Percentiles rank a stretch among this genome's conserved stretches.
These are phyloP conservation scores for Tieghemostelium lacteum DNA, from an alignment of 78 protist species.

Conservation along the genomic window DNA sequence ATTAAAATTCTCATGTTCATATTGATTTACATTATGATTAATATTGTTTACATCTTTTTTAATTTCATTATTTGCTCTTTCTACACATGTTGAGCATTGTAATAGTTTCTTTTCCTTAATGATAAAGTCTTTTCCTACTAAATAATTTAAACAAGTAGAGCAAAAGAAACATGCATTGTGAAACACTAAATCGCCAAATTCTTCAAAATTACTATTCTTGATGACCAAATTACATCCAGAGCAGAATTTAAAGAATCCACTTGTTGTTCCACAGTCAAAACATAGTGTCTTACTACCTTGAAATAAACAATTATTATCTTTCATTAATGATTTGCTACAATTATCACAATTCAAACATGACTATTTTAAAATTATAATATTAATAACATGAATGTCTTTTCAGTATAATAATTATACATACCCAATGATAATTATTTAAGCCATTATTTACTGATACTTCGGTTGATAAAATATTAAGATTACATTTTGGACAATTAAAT, in stretches of 20 bases:
- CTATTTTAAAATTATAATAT: no score
- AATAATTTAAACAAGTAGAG: constrained; percentile 1
- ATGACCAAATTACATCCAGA: constrained; percentile 42
- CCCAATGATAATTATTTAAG: constrained; percentile 62
- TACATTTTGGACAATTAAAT: constrained; percentile 72
- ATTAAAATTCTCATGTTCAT: neutral
- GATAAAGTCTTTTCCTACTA: constrained; percentile 27
- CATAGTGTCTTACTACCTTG: constrained; percentile 39
- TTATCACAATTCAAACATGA: constrained; percentile 4
- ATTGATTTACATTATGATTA: no score
- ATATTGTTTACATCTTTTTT: neutral
- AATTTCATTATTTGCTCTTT: neutral
- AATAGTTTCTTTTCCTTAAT: constrained; percentile 6
- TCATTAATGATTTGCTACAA: constrained; percentile 35
- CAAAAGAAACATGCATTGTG: constrained; percentile 58
- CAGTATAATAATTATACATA: constrained; percentile 35
- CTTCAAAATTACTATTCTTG: constrained; percentile 61
- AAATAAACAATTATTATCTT: constrained; percentile 40
- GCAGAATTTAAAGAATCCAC: constrained; percentile 57
- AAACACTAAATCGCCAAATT: constrained; percentile 38
- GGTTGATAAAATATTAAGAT: neutral
- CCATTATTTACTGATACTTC: constrained; percentile 56
- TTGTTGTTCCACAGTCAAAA: constrained; percentile 17
- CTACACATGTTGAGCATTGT: constrained; percentile 15
- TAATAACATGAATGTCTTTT: no score